phyloP scores from a whole-genome alignment of 164 flowering plant genomes.

The Amborella trichopoda region DNA sequence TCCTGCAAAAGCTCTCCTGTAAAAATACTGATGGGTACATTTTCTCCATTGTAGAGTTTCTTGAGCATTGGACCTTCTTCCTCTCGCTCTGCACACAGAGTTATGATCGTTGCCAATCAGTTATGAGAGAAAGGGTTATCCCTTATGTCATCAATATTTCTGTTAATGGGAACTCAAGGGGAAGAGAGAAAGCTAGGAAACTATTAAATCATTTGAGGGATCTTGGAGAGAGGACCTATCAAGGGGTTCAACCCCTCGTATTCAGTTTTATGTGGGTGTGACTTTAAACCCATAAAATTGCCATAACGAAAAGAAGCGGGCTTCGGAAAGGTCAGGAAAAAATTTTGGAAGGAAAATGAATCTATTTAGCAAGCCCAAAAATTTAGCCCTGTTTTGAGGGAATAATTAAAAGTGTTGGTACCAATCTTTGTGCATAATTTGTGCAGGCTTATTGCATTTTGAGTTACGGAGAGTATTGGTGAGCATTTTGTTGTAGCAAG shows the following conservation, averaged over 20 bases:
- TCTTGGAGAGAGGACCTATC: slow-evolving; percentile 8
- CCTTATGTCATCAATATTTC: slow-evolving; percentile 37
- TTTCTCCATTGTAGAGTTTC: slow-evolving; percentile 38
- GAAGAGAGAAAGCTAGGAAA: slow-evolving; percentile 40
- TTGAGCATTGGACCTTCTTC: slow-evolving; percentile 45
- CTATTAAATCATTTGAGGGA: slow-evolving; percentile 46
- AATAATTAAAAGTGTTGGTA: neutral
- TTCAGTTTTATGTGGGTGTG: slow-evolving; percentile 6
- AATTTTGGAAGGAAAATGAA: slow-evolving; percentile 16
- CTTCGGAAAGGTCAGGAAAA: slow-evolving; percentile 15
- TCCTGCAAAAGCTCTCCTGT: slow-evolving; percentile 41
- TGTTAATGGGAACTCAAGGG: slow-evolving; percentile 47
- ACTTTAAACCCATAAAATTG: slow-evolving; percentile 3
- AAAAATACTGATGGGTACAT: slow-evolving; percentile 51
- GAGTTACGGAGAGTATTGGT: too few species aligned
- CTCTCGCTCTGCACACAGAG: slow-evolving; percentile 54
- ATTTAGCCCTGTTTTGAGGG: slow-evolving; percentile 6
- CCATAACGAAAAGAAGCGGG: slow-evolving; percentile 11
- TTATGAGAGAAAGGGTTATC: slow-evolving; percentile 57
- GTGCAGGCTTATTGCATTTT: too few species aligned
- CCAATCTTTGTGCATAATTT: too few species aligned
- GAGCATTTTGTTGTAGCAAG: too few species aligned
- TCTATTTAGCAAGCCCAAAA: slow-evolving; percentile 12
- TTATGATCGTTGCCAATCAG: slow-evolving; percentile 40
- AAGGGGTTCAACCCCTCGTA: slow-evolving; percentile 6